Conservation (phyloP, 2,329 filamentous ascomycete species). For the Colletotrichum tamarilloi region DNA sequence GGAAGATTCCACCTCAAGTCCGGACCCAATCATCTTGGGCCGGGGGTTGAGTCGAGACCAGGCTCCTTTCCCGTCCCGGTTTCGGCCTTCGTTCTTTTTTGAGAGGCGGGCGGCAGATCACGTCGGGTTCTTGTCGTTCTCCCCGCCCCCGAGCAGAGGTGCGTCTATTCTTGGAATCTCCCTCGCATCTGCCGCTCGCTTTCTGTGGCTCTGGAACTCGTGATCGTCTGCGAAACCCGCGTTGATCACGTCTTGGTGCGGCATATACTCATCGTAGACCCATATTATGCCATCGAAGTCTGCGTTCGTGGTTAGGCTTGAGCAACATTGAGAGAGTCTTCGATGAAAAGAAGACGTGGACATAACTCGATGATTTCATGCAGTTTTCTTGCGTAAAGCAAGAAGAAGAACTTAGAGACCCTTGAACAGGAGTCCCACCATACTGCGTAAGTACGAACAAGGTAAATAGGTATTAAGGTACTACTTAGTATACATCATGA, state of each 20-base stretch:
- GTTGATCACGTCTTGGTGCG: slow-evolving; percentile 16
- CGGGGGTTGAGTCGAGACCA: not conserved
- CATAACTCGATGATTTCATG: not conserved
- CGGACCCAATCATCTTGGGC: no score
- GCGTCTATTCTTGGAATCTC: slow-evolving; percentile 10
- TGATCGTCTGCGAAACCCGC: not conserved
- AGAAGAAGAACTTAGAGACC: not conserved
- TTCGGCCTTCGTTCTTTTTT: not conserved
- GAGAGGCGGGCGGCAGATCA: not conserved
- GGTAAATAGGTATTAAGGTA: not conserved
- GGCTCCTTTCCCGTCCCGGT: not conserved
- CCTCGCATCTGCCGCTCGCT: not conserved
- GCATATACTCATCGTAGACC: not conserved
- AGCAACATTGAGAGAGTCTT: no score
- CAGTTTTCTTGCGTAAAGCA: not conserved
- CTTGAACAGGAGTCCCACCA: no score
- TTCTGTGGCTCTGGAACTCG: not conserved
- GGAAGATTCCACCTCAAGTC: not conserved
- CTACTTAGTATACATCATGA: not conserved
- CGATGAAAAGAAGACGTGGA: not conserved
- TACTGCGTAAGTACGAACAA: no score
- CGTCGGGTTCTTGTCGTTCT: not conserved
- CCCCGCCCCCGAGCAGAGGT: not conserved
- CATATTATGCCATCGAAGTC: no score
- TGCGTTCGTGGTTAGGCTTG: no score